Conservation (phyloP, 345 rosid species). For the Salix dunnii region DNA sequence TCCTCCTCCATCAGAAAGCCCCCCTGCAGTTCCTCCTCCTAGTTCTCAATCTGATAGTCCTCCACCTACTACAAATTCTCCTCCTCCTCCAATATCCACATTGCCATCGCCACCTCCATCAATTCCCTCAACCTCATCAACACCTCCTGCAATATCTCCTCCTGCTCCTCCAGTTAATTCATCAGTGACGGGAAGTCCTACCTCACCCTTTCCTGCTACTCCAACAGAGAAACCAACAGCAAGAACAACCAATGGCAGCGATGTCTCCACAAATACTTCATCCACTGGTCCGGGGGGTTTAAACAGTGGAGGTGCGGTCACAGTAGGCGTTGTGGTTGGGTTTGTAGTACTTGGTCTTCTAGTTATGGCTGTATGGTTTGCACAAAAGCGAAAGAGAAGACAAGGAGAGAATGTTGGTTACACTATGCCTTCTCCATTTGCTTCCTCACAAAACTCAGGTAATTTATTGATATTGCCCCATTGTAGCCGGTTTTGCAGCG, state of each 20-base stretch:
- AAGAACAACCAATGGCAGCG: conserved; percentile 42
- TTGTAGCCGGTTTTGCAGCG: neutral
- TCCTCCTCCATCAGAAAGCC: conserved; percentile 39
- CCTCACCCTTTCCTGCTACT: conserved; percentile 55
- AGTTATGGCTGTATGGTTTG: conserved; percentile 67
- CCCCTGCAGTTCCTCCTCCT: conserved; percentile 30
- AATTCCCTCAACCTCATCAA: conserved; percentile 46
- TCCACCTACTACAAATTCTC: conserved; percentile 40
- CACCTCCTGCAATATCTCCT: conserved; percentile 42
- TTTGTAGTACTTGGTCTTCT: conserved; percentile 59
- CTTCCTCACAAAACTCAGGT: conserved; percentile 95
- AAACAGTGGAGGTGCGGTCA: conserved; percentile 54
- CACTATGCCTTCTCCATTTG: conserved; percentile 66
- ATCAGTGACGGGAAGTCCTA: conserved; percentile 26
- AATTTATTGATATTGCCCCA: conserved; percentile 10
- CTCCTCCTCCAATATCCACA: conserved; percentile 35
- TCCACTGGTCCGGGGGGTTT: conserved; percentile 39
- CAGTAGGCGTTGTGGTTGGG: conserved; percentile 62
- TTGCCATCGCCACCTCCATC: conserved; percentile 48
- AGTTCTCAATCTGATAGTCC: conserved; percentile 36
- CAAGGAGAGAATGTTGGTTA: conserved; percentile 46
- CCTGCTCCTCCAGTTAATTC: conserved; percentile 51
- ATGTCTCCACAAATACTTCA: conserved; percentile 34
- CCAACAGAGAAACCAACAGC: conserved; percentile 83
- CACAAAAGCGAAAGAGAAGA: conserved; percentile 55